Evolutionary conservation across 139 green algal genomes (phyloP).

Genomic region (Tetraselmis striata): DNA sequence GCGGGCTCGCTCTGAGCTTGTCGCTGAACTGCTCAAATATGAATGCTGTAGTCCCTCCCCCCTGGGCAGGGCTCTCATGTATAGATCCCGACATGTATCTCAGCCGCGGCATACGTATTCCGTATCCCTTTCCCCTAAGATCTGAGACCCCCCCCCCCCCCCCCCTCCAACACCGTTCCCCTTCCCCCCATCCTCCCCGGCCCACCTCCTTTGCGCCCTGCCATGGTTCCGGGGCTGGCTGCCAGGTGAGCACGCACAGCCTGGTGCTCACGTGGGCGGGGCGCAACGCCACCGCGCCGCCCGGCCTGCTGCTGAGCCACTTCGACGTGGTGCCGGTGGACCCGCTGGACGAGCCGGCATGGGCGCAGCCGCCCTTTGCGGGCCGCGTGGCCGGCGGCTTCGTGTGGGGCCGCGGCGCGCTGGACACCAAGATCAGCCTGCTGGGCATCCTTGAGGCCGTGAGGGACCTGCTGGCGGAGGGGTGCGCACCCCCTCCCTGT

Average conservation of each 20-base stretch:
- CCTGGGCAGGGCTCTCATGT: too few relatives aligned
- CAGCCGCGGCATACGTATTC: too few relatives aligned
- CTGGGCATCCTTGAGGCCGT: slow-evolving; percentile 59
- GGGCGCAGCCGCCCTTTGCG: slow-evolving; percentile 56
- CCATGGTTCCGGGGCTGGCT: too few relatives aligned
- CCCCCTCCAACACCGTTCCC: background rate
- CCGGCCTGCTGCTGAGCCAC: slow-evolving; percentile 57
- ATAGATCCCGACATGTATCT: too few relatives aligned
- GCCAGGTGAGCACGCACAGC: slow-evolving; percentile 33
- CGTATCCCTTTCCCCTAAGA: too few relatives aligned
- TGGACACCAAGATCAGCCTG: slow-evolving; percentile 60
- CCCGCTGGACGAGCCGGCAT: slow-evolving; percentile 20
- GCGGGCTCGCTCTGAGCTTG: too few relatives aligned
- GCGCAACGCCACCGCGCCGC: slow-evolving; percentile 28
- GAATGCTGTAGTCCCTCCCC: too few relatives aligned
- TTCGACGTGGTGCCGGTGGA: slow-evolving; percentile 67
- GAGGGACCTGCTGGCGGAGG: slow-evolving; percentile 32
- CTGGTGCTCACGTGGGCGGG: slow-evolving; percentile 62
- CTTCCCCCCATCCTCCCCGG: too few relatives aligned
- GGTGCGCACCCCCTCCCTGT: slow-evolving; percentile 12
- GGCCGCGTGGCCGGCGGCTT: slow-evolving; percentile 49
- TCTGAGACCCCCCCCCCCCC: too few relatives aligned
- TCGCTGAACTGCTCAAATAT: too few relatives aligned
- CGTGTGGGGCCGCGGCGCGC: slow-evolving; percentile 58
- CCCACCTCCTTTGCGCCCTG: too few relatives aligned